Evolutionary conservation across 768 basidiomycete genomes (phyloP).

Genomic region (Mycena capillaripes): DNA sequence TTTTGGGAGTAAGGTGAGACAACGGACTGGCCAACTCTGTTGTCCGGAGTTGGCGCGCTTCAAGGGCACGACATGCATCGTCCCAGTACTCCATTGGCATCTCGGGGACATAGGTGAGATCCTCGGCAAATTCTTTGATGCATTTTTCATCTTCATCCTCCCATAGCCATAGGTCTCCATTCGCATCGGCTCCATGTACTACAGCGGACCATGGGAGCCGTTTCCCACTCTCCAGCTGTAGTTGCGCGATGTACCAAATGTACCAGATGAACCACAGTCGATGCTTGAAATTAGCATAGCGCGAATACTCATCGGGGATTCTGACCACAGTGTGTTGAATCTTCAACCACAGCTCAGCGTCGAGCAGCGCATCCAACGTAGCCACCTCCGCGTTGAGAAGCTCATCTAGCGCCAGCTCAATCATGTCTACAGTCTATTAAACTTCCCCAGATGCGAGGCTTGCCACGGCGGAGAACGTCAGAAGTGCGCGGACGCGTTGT

Average conservation of each 20-base stretch:
- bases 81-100: background rate
- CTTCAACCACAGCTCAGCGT: too few species aligned
- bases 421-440: too few species aligned
- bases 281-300: background rate
- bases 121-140: background rate
- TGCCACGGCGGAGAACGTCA: too few species aligned
- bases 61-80: background rate
- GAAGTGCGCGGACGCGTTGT: too few species aligned
- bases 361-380: too few species aligned
- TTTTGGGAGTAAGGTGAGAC: slow-evolving; percentile 1
- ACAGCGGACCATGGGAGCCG: background rate
- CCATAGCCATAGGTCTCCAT: slow-evolving; percentile 21
- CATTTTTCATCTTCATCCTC: slow-evolving; percentile 18
- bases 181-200: background rate
- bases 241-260: background rate
- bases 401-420: too few species aligned
- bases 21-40: background rate
- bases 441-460: too few species aligned
- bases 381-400: too few species aligned
- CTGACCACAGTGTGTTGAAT: background rate
- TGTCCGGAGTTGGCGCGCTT: background rate
- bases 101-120: background rate
- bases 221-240: background rate
- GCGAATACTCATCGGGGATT: background rate
- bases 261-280: slow-evolving; percentile 18